A percentile compares a stretch with the other conserved stretches of the same genome.
These are phyloP conservation scores for Diaporthe sp. DNA, from an alignment of 2,329 filamentous ascomycete genomes.

Conservation along the genomic window DNA sequence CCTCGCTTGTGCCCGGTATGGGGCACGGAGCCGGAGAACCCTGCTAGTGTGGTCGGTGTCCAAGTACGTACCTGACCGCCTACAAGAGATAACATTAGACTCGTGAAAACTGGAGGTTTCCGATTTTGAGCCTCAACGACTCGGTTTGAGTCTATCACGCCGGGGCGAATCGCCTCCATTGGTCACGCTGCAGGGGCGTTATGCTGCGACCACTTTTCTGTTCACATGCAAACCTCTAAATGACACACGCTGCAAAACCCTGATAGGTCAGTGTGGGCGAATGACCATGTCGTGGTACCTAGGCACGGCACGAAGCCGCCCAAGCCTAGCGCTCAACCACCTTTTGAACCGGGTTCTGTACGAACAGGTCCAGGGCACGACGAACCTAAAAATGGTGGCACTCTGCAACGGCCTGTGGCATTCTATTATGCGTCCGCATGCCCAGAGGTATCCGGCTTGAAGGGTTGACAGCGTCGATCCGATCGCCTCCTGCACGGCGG, in stretches of 20 bases:
- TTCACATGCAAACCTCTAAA: neutral
- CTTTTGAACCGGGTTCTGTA: neutral
- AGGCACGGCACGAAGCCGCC: neutral
- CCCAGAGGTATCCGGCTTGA: neutral
- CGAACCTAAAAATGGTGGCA: neutral
- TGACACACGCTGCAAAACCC: neutral
- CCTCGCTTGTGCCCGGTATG: constrained; percentile 6
- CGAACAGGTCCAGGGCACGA: neutral
- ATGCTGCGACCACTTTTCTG: neutral
- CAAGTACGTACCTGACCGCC: neutral
- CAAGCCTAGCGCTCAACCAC: neutral
- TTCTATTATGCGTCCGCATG: neutral
- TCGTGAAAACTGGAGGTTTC: neutral
- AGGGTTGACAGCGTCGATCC: constrained; percentile 9
- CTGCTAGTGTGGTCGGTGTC: neutral
- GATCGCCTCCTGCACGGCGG: neutral
- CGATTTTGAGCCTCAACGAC: constrained; percentile 1
- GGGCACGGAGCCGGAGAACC: neutral
- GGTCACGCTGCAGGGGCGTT: neutral
- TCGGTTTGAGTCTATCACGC: neutral
- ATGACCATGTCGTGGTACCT: neutral
- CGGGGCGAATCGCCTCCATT: constrained; percentile 1
- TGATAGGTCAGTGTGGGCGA: neutral
- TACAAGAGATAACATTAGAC: neutral
- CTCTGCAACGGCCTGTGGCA: neutral